Percentiles rank a stretch among this genome's conserved stretches.
These are phyloP conservation scores for Sugiyamaella marilandica DNA, from an alignment of 805 yeast genomes.

Conservation along the genomic window DNA sequence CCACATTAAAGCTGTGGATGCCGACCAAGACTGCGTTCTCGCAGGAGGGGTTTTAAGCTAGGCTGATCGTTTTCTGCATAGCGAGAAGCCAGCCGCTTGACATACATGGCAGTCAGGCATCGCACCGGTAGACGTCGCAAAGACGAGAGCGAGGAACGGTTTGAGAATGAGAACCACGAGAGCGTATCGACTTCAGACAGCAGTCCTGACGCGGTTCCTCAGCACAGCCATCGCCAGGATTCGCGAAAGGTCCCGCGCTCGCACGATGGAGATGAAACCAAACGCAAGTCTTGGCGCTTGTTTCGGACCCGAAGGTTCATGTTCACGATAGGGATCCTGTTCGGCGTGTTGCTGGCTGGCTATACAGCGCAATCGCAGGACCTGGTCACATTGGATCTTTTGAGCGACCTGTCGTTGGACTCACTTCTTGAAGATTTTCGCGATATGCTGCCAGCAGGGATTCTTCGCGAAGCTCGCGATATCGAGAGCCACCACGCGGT, in stretches of 20 bases:
- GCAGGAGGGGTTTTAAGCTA: no score
- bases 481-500: slow-evolving; percentile 42
- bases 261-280: background rate
- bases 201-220: background rate
- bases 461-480: slow-evolving; percentile 57
- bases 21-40: no score
- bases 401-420: slow-evolving; percentile 52
- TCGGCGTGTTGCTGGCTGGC: slow-evolving; percentile 64
- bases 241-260: slow-evolving; percentile 5
- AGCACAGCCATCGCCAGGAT: background rate
- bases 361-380: slow-evolving; percentile 49
- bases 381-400: slow-evolving; percentile 41
- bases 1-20: no score
- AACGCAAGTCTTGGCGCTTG: slow-evolving; percentile 5
- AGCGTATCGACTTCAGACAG: background rate
- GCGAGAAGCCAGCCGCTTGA: background rate
- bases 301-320: slow-evolving; percentile 47
- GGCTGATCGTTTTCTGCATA: no score
- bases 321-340: slow-evolving; percentile 64
- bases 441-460: slow-evolving; percentile 73
- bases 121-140: background rate
- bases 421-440: slow-evolving; percentile 53
- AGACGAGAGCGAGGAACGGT: background rate
- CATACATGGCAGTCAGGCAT: background rate
- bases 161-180: background rate